phyloP scores from a whole-genome alignment of 2,329 filamentous ascomycete species.

The Aspergillus sp. region DNA sequence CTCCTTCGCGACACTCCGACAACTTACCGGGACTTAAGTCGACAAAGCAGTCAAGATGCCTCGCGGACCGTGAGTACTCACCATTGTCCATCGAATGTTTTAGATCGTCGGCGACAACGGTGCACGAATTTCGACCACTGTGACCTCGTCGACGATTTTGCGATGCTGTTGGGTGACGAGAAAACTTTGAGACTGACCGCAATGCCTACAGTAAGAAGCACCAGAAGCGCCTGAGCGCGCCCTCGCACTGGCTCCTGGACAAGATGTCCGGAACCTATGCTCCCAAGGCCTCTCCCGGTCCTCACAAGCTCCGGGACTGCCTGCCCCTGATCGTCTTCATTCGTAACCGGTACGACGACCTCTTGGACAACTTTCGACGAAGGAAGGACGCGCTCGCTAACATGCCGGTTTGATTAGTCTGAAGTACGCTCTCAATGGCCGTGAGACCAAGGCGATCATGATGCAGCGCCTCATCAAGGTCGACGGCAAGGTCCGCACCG shows the following conservation, averaged over 20 bases:
- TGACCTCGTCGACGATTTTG: neutral
- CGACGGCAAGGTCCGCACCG: conserved; percentile 98
- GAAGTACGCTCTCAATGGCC: conserved; percentile 99
- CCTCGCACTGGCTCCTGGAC: conserved; percentile 99
- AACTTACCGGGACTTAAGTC: conserved; percentile 36
- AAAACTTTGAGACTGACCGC: conserved; percentile 22
- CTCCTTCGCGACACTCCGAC: conserved; percentile 35
- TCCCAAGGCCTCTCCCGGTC: conserved; percentile 72
- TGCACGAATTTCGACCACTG: neutral
- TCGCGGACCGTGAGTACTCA: conserved; percentile 56
- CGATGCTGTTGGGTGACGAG: neutral
- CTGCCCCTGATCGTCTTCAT: conserved; percentile 99
- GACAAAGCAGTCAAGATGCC: conserved; percentile 50
- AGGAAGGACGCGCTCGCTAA: conserved; percentile 6
- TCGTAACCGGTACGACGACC: conserved; percentile 60
- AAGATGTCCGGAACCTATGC: conserved; percentile 91
- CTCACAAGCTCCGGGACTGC: conserved; percentile 99
- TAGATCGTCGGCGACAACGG: neutral
- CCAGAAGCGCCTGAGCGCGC: conserved; percentile 99
- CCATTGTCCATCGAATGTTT: neutral
- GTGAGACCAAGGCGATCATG: conserved; percentile 95
- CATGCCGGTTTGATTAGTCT: conserved; percentile 59
- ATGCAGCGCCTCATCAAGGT: conserved; percentile 99
- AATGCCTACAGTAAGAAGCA: conserved; percentile 79
- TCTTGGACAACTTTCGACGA: neutral